Percentiles rank a stretch among this genome's conserved stretches.
Evolutionary conservation across 768 basidiomycete genomes (phyloP).

Genomic region (Suillus paluster): DNA sequence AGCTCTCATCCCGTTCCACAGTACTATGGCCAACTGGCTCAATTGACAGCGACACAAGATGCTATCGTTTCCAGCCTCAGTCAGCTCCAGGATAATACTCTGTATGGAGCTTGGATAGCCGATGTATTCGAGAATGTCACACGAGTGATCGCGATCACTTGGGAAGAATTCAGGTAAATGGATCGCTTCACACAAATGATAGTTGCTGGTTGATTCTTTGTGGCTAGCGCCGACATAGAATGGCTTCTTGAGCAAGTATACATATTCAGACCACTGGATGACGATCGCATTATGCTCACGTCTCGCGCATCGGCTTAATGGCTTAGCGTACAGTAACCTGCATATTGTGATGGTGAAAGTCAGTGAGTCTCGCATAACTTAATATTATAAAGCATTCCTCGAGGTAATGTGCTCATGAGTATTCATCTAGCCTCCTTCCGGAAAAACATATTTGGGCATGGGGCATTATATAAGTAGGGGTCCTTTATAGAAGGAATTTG

Average conservation of each 20-base stretch:
- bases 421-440: background rate
- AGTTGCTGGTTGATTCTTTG: constrained; percentile 1
- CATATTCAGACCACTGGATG: constrained; percentile 35
- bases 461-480: background rate
- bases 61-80: constrained; percentile 21
- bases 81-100: constrained; percentile 18
- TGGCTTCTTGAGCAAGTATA: constrained; percentile 31
- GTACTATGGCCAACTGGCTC: constrained; percentile 14
- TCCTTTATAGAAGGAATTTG: background rate
- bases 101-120: constrained; percentile 22
- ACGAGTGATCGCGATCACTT: constrained; percentile 11
- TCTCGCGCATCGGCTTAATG: constrained; percentile 14
- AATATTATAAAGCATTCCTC: background rate
- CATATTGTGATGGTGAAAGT: background rate
- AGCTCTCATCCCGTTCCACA: background rate
- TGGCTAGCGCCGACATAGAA: constrained; percentile 24
- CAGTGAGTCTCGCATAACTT: background rate
- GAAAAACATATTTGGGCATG: background rate
- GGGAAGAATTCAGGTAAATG: constrained; percentile 26
- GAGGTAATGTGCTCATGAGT: background rate
- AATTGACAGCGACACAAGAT: constrained; percentile 26
- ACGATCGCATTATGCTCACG: constrained; percentile 32
- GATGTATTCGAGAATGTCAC: background rate
- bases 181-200: background rate
- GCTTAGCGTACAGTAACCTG: too few species aligned